Base-by-base conservation (phyloP, 306 rosid genomes). In the Citrullus colocynthis region DNA sequence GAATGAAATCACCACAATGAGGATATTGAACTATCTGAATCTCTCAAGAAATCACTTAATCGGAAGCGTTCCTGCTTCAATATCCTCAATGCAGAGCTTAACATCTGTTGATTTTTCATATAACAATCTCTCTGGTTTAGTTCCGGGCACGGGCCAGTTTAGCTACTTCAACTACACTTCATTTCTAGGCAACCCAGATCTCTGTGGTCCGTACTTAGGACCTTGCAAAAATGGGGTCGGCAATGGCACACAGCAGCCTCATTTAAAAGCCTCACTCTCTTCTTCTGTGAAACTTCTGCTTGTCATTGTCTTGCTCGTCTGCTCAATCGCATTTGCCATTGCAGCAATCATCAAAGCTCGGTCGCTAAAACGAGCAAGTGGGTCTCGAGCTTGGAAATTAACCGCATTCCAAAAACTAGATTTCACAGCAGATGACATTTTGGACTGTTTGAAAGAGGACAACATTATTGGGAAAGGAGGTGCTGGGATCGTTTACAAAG, bases 401-500 rank as follows among this genome's bases (percentile, higher is more conserved):
- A 94, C 98, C 1, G 93, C 98, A 7, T 94, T 94, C 83, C 98
- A 94, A 65, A 93, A 97, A 37, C 79, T 94, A 81, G 98, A 92
- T 64, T 94, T 94, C 85, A 90, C 95, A 0, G 97, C 85, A 5
- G 98, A 94, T 79, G 98, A 92, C 85, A 93, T 94, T 61, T 83
- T 94, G 87, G 96, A 92, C 81, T 85, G 85, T 79, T 84, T 94
- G 75, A 94, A 94, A 80, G 98, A 92, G 65, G 98, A 94, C 69
- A 94, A 92, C 80, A 94, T 94, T 9, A 94, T 94, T 30, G 98
- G 98, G 74, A 94, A 94, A 81, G 98, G 98, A 57, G 98, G 98
- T 44, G 98, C 98, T n/a, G 98, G 98, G 77, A 94, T 90, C 87
- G 98, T 94, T 15, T 94, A 94, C 82, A 94, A 94, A 49, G 98